Base-by-base conservation (phyloP, 2,329 filamentous ascomycete species). In the Emmonsia crescens region DNA sequence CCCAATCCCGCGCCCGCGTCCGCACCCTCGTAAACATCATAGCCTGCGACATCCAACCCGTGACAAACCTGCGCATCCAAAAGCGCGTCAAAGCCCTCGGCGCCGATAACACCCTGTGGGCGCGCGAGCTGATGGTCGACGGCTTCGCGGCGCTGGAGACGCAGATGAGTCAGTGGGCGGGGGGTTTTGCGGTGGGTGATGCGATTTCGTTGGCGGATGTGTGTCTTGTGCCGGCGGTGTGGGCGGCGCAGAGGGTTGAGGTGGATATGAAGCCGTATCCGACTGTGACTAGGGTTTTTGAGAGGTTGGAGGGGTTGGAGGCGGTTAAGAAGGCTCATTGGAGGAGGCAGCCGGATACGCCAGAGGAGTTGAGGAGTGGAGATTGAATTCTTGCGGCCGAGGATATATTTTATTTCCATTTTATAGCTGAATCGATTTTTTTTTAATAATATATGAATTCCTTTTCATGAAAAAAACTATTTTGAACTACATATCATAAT, bases 111-210 rank as follows among this genome's bases (percentile, higher is more conserved):
- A 75, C 75, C 29, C 71, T 73, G 3, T 86, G 83, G 83, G 81
- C 80, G 38, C 74, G 72, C 48, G 77, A 79, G 60, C 71, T 83
- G 5, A 82, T 83, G 71, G 70, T 71, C 1, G 75, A 78, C 8
- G 84, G 84, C 0, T 71, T 87, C n/a, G 67, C 67, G 19, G 83
- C 83, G 1, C 86, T 85, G 65, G 84, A 87, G 69, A 64, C 68
- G 16, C 67, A 71, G 9, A 68, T 82, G 0, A n/a, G 1, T 1
- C 62, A 21, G 21, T 72, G 68, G 8, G 76, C 80, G 0, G 82
- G 83, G 0, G 74, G 64, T 38, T 86, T 79, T 66, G 84, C 81
- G 1, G 78, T 83, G 3, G 85, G 83, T 0, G 80, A 86, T 70
- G 62, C 71, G 0, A 67, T 87, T 2, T 83, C 80, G 0, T 64